Evolutionary conservation across 768 basidiomycete genomes (phyloP), one percentile per base, ranked within the genome.

Genomic region (Kwoniella heveanensis): DNA sequence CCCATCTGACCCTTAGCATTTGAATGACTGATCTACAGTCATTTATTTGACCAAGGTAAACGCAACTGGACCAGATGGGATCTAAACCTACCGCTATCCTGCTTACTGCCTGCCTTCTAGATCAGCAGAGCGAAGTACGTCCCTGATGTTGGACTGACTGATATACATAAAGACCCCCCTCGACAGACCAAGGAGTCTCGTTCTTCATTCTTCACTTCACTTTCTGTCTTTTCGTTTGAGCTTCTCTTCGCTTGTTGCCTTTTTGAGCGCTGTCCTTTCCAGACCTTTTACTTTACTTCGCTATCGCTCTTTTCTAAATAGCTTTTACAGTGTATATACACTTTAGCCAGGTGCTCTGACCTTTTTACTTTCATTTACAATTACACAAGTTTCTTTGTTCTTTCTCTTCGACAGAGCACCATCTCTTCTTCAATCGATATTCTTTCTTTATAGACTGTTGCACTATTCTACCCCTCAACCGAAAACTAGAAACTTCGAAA

Each of bases 351-450:
- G 66, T 61, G 58, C 54, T 60, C 52, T 54, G 58, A 44, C 39
- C 13, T 57, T 30, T 55, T 61, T 55, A 47, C 52, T 57, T 50
- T 39, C 22, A 53, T 21, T 55, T 55, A 10, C n/a, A n/a, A n/a
- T n/a, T 9, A 10, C 39, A 10, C 17, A 19, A 36, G 7, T 36
- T 32, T 24, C 15, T 47, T 54, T 58, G 27, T 30, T 27, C 24
- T 63, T n/a, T 54, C 59, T 60, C 67, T 56, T 59, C 63, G 47
- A 65, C 62, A 51, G 48, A 49, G 56, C 62, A 64, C 57, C 44
- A 61, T 47, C 37, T 44, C 22, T 52, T 32, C 54, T 55, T 56
- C 26, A 29, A 50, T 36, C 32, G 13, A 36, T n/a, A n/a, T n/a
- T n/a, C n/a, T n/a, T n/a, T n/a, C n/a, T n/a, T n/a, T n/a, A n/a